These are phyloP conservation scores for Fusarium subtropicale DNA, from an alignment of 2,329 filamentous ascomycete species.

Conservation along the genomic window DNA sequence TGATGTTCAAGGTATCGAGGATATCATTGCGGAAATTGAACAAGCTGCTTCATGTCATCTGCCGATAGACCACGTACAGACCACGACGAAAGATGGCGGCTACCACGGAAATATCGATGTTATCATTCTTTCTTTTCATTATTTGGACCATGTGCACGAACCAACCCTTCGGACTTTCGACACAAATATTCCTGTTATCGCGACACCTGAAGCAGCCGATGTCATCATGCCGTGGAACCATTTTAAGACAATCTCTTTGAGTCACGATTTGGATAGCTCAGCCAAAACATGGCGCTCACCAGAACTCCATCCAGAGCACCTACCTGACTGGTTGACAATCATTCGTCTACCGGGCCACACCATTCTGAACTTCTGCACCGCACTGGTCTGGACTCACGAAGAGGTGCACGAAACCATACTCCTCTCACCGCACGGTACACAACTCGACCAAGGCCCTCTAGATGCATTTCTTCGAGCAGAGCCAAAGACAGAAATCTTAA, in stretches of 20 bases:
- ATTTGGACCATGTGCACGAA: constrained; percentile 34
- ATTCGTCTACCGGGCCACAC: not conserved
- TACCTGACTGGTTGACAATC: not conserved
- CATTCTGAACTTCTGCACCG: not conserved
- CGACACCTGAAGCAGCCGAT: constrained; percentile 21
- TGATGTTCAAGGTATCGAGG: constrained; percentile 18
- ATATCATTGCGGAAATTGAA: constrained; percentile 32
- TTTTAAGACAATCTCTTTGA: constrained; percentile 29
- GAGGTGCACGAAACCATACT: not conserved
- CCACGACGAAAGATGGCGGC: not conserved
- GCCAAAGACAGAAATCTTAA: not conserved
- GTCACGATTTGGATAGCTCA: constrained; percentile 15
- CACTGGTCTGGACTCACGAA: constrained; percentile 1
- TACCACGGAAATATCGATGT: constrained; percentile 24
- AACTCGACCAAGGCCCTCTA: not conserved
- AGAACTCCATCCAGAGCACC: constrained; percentile 9
- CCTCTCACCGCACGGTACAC: not conserved
- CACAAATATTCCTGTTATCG: constrained; percentile 32
- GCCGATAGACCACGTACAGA: not conserved
- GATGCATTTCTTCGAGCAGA: not conserved
- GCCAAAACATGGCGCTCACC: constrained; percentile 25
- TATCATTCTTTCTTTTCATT: constrained; percentile 34
- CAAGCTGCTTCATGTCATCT: constrained; percentile 2
- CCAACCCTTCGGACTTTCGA: constrained; percentile 29
- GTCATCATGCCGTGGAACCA: constrained; percentile 27